A percentile compares a stretch with the other conserved stretches of the same genome.
phyloP scores from a whole-genome alignment of 2,329 filamentous ascomycete genomes.

The Hymenoscyphus repandus region DNA sequence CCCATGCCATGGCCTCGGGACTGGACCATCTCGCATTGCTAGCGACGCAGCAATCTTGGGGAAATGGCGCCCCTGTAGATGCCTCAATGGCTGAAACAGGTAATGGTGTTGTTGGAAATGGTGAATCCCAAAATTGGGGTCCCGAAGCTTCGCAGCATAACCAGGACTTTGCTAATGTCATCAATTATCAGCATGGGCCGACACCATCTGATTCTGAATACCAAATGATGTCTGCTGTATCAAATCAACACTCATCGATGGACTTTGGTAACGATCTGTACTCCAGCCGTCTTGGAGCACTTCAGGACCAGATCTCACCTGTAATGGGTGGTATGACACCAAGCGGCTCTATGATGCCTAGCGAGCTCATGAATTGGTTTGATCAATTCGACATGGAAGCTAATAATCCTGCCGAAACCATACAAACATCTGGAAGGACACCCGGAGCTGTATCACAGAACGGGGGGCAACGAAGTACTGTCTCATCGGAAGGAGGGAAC shows the following conservation, averaged over 20 bases:
- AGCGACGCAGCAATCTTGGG: conserved; percentile 20
- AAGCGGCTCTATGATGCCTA: conserved; percentile 19
- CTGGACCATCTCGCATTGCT: conserved; percentile 21
- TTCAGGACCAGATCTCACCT: conserved; percentile 17
- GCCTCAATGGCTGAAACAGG: conserved; percentile 15
- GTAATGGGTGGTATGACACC: conserved; percentile 17
- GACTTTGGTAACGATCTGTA: conserved; percentile 19
- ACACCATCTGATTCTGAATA: conserved; percentile 13
- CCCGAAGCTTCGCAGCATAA: conserved; percentile 11
- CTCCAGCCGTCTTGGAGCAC: conserved; percentile 11
- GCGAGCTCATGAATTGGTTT: conserved; percentile 23
- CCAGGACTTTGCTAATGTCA: conserved; percentile 12
- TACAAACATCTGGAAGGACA: conserved; percentile 9
- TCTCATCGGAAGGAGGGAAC: conserved; percentile 12
- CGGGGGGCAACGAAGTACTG: conserved; percentile 4
- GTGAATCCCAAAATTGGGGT: conserved; percentile 13
- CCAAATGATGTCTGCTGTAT: conserved; percentile 14
- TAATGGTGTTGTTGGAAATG: conserved; percentile 10
- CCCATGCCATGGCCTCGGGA: conserved; percentile 18
- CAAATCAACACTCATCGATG: conserved; percentile 10
- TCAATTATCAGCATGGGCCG: conserved; percentile 13
- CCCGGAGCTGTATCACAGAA: conserved; percentile 2
- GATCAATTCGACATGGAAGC: conserved; percentile 23
- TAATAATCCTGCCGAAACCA: conserved; percentile 11
- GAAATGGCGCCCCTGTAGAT: conserved; percentile 16